phyloP scores from a whole-genome alignment of 345 rosid genomes.

The Moringa oleifera region DNA sequence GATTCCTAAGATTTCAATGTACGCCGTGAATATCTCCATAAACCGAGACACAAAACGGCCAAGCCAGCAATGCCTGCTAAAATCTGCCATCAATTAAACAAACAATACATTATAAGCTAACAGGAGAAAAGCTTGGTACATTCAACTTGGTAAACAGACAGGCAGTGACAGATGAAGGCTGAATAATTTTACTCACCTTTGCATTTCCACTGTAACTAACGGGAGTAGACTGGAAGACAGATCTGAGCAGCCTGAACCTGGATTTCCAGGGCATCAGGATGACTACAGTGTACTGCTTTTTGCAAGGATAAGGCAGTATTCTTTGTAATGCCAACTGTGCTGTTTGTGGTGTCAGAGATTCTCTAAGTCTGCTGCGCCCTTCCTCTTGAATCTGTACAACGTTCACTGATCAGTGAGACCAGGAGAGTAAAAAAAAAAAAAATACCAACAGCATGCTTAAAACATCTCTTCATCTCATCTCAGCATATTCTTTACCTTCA shows the following conservation, averaged over 20 bases:
- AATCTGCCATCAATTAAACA: slow-evolving; percentile 46
- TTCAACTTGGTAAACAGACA: not conserved
- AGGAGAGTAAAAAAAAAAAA: too few relatives aligned
- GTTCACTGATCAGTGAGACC: too few relatives aligned
- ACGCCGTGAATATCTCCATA: slow-evolving; percentile 64
- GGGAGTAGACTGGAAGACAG: slow-evolving; percentile 29
- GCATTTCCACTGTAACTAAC: slow-evolving; percentile 30
- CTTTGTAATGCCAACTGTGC: slow-evolving; percentile 59
- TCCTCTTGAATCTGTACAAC: slow-evolving; percentile 57
- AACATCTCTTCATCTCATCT: not conserved
- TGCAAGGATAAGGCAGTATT: slow-evolving; percentile 71
- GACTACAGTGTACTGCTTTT: slow-evolving; percentile 68
- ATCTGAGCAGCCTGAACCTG: slow-evolving; percentile 38
- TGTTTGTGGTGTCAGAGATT: slow-evolving; percentile 46
- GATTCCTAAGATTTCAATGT: slow-evolving; percentile 18
- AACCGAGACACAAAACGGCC: slow-evolving; percentile 41
- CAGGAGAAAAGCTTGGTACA: not conserved
- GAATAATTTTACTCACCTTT: slow-evolving; percentile 44
- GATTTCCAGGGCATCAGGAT: slow-evolving; percentile 72
- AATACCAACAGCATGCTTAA: too few relatives aligned
- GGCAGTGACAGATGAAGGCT: not conserved
- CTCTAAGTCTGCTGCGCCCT: slow-evolving; percentile 63
- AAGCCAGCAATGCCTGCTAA: slow-evolving; percentile 54
- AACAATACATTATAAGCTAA: too few relatives aligned
- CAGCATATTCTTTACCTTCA: not conserved